Conservation (phyloP, 768 basidiomycete genomes). For the Leccinum ochraceum region DNA sequence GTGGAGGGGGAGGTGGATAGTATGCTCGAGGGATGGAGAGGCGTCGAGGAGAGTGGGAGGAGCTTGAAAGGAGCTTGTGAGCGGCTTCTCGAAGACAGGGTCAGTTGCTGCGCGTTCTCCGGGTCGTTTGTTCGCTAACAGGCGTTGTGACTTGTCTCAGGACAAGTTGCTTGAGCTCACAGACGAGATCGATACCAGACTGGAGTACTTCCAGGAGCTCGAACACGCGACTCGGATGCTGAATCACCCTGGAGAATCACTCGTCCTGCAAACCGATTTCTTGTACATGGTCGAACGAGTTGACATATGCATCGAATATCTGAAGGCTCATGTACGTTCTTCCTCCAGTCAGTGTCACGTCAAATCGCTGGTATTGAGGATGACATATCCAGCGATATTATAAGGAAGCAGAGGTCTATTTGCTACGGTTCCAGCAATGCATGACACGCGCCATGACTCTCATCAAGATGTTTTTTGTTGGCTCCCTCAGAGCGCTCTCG, state of each 20-base stretch:
- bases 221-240: constrained; percentile 92
- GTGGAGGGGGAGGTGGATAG: constrained; percentile 74
- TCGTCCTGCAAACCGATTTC: constrained; percentile 90
- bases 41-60: constrained; percentile 92
- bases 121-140: constrained; percentile 1
- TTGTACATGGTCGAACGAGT: constrained; percentile 95
- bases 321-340: constrained; percentile 76
- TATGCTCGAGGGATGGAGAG: constrained; percentile 83
- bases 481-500: constrained; percentile 75
- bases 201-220: constrained; percentile 95
- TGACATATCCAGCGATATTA: constrained; percentile 68
- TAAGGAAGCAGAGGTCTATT: constrained; percentile 89
- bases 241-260: constrained; percentile 89
- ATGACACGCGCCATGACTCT: constrained; percentile 98
- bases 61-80: constrained; percentile 92
- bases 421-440: constrained; percentile 98
- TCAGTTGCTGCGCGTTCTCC: constrained; percentile 37
- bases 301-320: constrained; percentile 90
- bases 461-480: constrained; percentile 96
- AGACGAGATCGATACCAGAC: constrained; percentile 75
- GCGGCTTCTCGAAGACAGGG: constrained; percentile 84
- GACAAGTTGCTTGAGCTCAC: constrained; percentile 76
- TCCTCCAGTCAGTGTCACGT: not conserved
- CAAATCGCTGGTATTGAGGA: constrained; percentile 2
- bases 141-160: constrained; percentile 37